Evolutionary conservation across 495 filamentous ascomycete species (phyloP).

Genomic region (Trichoderma gamsii): DNA sequence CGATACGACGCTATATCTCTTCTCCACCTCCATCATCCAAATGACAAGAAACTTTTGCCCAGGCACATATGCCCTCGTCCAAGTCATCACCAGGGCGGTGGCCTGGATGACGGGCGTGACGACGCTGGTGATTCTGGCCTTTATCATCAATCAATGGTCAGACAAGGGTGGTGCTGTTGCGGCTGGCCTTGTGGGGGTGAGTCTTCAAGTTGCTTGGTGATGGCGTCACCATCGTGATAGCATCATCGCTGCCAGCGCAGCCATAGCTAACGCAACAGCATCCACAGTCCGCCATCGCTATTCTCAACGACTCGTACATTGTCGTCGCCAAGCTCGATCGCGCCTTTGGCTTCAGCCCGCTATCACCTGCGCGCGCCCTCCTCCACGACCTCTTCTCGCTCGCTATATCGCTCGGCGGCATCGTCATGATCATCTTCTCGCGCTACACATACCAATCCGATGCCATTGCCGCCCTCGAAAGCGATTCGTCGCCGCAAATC

Average conservation of each 20-base stretch:
- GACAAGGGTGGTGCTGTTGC: background rate
- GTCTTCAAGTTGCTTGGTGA: background rate
- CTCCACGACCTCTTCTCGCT: conserved; percentile 12
- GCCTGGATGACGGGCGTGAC: conserved; percentile 10
- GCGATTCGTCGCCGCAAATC: conserved; percentile 7
- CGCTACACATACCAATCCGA: conserved; percentile 3
- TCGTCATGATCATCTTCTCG: conserved; percentile 11
- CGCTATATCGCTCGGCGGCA: conserved; percentile 10
- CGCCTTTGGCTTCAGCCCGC: background rate
- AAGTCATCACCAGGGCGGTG: background rate
- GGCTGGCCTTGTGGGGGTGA: background rate
- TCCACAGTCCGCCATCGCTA: conserved; percentile 12
- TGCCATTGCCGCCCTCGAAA: background rate
- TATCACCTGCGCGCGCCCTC: background rate
- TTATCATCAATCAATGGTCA: conserved; percentile 5
- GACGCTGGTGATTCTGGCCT: conserved; percentile 8
- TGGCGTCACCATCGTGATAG: background rate
- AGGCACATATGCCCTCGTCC: background rate
- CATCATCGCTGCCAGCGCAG: background rate
- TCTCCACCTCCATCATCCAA: background rate
- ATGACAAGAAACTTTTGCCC: background rate
- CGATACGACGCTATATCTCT: background rate
- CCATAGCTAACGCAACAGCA: background rate
- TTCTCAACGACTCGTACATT: conserved; percentile 15
- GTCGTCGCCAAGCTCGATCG: conserved; percentile 10